Base-by-base conservation (phyloP, 1,284 basidiomycete genomes). In the Kalmanozyma brasiliensis region DNA sequence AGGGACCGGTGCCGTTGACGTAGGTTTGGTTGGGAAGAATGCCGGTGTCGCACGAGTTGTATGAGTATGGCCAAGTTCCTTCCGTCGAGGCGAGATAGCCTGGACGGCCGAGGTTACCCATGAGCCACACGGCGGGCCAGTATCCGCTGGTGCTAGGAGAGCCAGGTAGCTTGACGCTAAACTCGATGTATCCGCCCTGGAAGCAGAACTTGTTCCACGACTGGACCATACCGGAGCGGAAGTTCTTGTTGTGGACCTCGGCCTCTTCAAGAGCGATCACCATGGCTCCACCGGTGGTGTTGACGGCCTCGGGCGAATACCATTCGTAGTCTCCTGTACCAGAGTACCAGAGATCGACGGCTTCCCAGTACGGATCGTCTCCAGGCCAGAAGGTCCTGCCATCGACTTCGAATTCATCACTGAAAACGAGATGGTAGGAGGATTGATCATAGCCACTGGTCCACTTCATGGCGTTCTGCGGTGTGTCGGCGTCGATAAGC, bases 361-460 rank as follows among this genome's bases (percentile, higher is more conserved):
- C 80, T 48, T 77, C 75, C 78, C 78, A 82, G 59, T 49, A 82
- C 1, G 80, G 80, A 33, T 82, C 80, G 40, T 82, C 80, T 13
- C 78, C 78, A 0, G 79, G 76, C 73, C 73, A 78, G 70, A 87
- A 87, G 1, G 84, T 85, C 44, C 87, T 78, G 8, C 92, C 93
- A 29, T 90, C 88, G 7, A 78, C 84, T 46, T 94, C 89, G 56
- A 81, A 81, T 83, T 98, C 94, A 83, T 98, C 94, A 56, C 58
- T 66, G 40, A 82, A 82, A 2, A 93, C 89, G 29, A 97, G 87
- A 20, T 83, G 72, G 52, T 79, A 82, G 17, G 66, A 52, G 9
- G 66, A 51, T 40, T 60, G 17, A 20, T 69, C 66, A 35, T 48
- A 52, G 17, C 37, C 51, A 30, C 52, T 63, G 13, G 56, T 73